phyloP scores from a whole-genome alignment of 805 yeast species.

The Metschnikowia chrysomelidarum region DNA sequence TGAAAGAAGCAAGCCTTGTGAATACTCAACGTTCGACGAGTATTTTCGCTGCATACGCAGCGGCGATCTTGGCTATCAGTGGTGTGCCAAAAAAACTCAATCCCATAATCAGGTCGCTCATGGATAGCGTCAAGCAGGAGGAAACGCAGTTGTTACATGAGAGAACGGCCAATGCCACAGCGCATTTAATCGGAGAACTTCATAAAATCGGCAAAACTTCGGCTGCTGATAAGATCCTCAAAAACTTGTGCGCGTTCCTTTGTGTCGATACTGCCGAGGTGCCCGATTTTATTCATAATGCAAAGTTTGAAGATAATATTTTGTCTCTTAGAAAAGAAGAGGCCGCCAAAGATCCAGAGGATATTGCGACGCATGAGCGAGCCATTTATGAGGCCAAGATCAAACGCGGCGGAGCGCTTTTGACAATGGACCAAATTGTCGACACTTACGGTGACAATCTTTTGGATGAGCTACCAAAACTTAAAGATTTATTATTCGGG shows the following conservation, averaged over 20 bases:
- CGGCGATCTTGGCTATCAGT: slow-evolving; percentile 61
- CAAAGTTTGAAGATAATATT: slow-evolving; percentile 50
- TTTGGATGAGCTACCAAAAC: slow-evolving; percentile 63
- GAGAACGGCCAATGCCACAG: slow-evolving; percentile 68
- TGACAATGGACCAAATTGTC: slow-evolving; percentile 63
- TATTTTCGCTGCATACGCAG: slow-evolving; percentile 72
- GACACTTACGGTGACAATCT: slow-evolving; percentile 49
- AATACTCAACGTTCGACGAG: slow-evolving; percentile 51
- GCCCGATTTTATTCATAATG: slow-evolving; percentile 80
- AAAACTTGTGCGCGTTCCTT: slow-evolving; percentile 85
- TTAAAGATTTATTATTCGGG: slow-evolving; percentile 62
- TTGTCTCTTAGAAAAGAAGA: slow-evolving; percentile 81
- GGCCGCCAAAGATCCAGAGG: slow-evolving; percentile 58
- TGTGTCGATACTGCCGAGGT: slow-evolving; percentile 96
- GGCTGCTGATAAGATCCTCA: slow-evolving; percentile 84
- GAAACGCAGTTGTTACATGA: slow-evolving; percentile 62
- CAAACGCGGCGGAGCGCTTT: slow-evolving; percentile 81
- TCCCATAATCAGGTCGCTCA: slow-evolving; percentile 81
- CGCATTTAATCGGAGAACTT: slow-evolving; percentile 61
- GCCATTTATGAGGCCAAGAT: slow-evolving; percentile 72
- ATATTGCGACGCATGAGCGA: slow-evolving; percentile 56
- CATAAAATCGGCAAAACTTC: slow-evolving; percentile 55
- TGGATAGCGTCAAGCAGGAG: slow-evolving; percentile 89
- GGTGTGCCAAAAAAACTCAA: slow-evolving; percentile 85
- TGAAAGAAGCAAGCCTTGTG: slow-evolving; percentile 63